Base-by-base conservation (phyloP, 129 eudicot genomes). In the Lonicera japonica region DNA sequence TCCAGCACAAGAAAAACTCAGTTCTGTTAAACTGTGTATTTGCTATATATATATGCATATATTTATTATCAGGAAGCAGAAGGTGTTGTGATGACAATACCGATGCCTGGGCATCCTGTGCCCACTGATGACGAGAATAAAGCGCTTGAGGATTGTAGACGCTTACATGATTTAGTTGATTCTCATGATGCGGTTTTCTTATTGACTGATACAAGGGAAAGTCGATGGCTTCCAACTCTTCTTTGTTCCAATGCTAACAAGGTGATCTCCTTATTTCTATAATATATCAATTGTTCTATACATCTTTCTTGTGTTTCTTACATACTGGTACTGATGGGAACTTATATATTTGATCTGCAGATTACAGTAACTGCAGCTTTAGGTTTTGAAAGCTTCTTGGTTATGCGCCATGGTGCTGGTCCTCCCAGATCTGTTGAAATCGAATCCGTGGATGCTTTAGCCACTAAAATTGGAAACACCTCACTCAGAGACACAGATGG, bases 51-150 rank as follows among this genome's bases (percentile, higher is more conserved):
- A 50, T 50, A 3, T 50, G 55, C n/a, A n/a, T 17, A 1, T 16
- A 24, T 54, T 67, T 58, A 12, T 73, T 62, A 22, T 25, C 73
- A 91, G 98, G 98, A 91, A 79, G 95, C 91, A 19, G 87, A 84
- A 74, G 85, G 88, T 38, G 52, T 91, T 73, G 90, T 91, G 36
- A 87, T 87, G 98, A 80, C 95, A 23, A 91, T 87, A 62, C 98
- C 98, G 7, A 91, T 91, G 96, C 98, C 98, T 53, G 96, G 98
- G 21, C 98, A 91, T 76, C 98, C 98, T 0, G 81, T 87, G n/a
- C 58, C 83, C 38, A 70, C 58, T 40, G 80, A 84, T 62, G 95
- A 91, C 66, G 95, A 87, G 75, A 56, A 71, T 16, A 73, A 36
- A 52, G 90, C 87, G 61, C 79, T 91, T 36, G 73, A 80, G 43